Base-by-base conservation (phyloP, 179 eudicot genomes). In the Vitellaria paradoxa region DNA sequence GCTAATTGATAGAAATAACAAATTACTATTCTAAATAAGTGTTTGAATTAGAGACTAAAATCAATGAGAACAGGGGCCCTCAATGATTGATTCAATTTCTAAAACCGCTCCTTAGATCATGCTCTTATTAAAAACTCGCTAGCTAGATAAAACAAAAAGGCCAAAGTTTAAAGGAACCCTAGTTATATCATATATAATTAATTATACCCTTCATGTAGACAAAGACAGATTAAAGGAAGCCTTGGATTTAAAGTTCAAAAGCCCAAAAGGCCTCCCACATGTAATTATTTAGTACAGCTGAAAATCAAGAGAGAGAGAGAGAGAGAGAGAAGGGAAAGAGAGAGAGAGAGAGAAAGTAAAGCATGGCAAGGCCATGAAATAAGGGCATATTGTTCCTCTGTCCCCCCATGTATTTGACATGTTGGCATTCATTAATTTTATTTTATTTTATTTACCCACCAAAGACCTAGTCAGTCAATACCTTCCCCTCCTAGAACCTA, bases 31-130 rank as follows among this genome's bases (percentile, higher is more conserved):
- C 18, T 57, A 56, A 68, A 45, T 52, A 60, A 56, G 18, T 21
- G 68, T 17, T 59, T 56, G 57, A 56, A 56, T 57, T 68, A 18
- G 14, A 9, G 5, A 0, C 2, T 30, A 68, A 56, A 69, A 10
- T 17, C 23, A 55, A 68, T 40, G 10, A 17, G 45, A 56, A 21
- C 47, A 46, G 74, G 66, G 59, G 23, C 49, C 77, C 50, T 70
- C 79, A 81, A 83, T 77, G 49, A 83, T 83, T 83, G 75, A 57
- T 42, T 42, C 20, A 23, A n/a, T 42, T 76, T 76, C 55, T 63
- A 57, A 37, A 20, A 30, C n/a, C 50, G 62, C 40, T 76, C 46
- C 62, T 52, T 67, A 70, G 77, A 84, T 80, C 81, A 50, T 74
- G 76, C 10, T 60, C 49, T 78, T 64, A 63, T 56, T 12, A 37